Conservation (phyloP, 805 yeast species). For the Myxozyma kluyveri region DNA sequence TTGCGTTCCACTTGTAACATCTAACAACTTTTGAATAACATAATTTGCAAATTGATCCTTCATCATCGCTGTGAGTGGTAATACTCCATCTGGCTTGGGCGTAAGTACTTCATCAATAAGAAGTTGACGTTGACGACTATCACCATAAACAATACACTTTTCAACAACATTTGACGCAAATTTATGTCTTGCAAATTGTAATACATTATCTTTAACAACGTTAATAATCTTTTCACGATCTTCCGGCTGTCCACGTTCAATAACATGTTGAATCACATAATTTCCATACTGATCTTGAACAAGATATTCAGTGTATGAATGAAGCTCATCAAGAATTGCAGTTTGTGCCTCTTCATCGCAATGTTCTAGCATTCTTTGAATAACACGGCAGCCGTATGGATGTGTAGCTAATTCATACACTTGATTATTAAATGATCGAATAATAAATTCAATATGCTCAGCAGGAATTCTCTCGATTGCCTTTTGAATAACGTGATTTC, state of each 20-base stretch:
- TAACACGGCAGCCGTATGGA: slow-evolving; percentile 96
- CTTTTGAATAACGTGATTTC: slow-evolving; percentile 96
- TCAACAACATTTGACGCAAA: slow-evolving; percentile 98
- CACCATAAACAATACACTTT: slow-evolving; percentile 78
- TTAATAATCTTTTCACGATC: slow-evolving; percentile 63
- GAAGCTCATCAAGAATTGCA: slow-evolving; percentile 66
- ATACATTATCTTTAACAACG: slow-evolving; percentile 68
- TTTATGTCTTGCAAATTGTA: slow-evolving; percentile 88
- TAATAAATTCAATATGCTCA: slow-evolving; percentile 63
- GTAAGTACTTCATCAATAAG: slow-evolving; percentile 60
- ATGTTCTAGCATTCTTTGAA: slow-evolving; percentile 85
- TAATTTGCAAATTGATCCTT: slow-evolving; percentile 97
- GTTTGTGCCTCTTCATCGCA: slow-evolving; percentile 64
- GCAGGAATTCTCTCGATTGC: slow-evolving; percentile 85
- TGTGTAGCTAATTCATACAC: slow-evolving; percentile 87
- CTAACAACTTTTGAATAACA: slow-evolving; percentile 92
- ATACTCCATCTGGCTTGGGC: slow-evolving; percentile 39
- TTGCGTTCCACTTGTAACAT: slow-evolving; percentile 67
- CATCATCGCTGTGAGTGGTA: slow-evolving; percentile 77
- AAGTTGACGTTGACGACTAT: slow-evolving; percentile 55
- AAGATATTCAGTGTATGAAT: slow-evolving; percentile 65
- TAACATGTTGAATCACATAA: slow-evolving; percentile 93
- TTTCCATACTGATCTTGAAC: slow-evolving; percentile 97
- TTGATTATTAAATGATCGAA: slow-evolving; percentile 58
- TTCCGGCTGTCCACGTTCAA: slow-evolving; percentile 65